Conservation (phyloP, 2,329 filamentous ascomycete species). For the Coniochaeta hoffmannii region DNA sequence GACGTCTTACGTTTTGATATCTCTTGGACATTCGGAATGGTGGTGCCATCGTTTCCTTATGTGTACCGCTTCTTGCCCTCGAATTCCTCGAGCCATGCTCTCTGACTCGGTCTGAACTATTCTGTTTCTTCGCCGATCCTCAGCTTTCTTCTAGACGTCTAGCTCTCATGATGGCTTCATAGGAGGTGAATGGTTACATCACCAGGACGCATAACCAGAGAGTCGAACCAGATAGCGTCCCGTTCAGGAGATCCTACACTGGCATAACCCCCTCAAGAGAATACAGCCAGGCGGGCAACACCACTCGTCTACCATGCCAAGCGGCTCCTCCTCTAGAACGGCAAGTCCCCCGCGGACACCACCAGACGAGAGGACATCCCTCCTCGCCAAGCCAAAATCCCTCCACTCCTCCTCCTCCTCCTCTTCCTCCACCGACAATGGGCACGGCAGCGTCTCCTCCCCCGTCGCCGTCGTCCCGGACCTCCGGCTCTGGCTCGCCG, state of each 20-base stretch:
- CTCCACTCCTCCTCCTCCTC: not conserved
- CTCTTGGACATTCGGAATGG: not conserved
- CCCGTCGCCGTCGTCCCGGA: not conserved
- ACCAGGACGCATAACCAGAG: not conserved
- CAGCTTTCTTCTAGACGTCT: not conserved
- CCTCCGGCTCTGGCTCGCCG: conserved; percentile 32
- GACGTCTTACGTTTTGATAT: not conserved
- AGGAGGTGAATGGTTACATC: not conserved
- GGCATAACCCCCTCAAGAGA: too few species aligned
- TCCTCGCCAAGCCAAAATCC: conserved; percentile 9
- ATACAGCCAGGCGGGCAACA: too few species aligned
- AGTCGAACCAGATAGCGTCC: not conserved
- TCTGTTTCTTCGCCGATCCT: not conserved
- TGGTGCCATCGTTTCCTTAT: not conserved
- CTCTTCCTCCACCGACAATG: not conserved
- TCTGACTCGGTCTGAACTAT: not conserved
- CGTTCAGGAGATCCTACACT: too few species aligned
- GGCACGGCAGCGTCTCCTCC: not conserved
- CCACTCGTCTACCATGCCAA: conserved; percentile 7
- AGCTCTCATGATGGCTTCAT: not conserved
- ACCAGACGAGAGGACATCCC: conserved; percentile 10
- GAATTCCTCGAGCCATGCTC: too few species aligned
- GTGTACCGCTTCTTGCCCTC: not conserved
- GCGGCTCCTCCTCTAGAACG: conserved; percentile 7
- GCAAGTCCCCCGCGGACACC: conserved; percentile 3